Conservation (phyloP, 2,329 filamentous ascomycete species). For the Claviceps pazoutovae region DNA sequence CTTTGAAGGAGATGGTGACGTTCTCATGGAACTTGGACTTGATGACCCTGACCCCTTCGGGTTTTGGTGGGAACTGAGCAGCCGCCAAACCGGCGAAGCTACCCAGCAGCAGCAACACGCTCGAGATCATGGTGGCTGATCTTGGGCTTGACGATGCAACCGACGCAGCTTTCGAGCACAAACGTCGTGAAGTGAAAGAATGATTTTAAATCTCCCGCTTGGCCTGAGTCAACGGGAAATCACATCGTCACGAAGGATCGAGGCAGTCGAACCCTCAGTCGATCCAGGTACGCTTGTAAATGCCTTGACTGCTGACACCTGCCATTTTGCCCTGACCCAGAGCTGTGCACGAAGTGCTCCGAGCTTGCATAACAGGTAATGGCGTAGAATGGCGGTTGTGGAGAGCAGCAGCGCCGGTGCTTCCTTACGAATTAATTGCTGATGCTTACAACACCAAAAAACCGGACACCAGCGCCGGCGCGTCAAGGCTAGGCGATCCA, state of each 20-base stretch:
- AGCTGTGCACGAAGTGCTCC: too few species aligned
- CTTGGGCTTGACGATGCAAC: too few species aligned
- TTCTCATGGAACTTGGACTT: slow-evolving; percentile 44
- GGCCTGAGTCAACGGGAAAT: background rate
- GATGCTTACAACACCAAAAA: too few species aligned
- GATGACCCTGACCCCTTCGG: slow-evolving; percentile 30
- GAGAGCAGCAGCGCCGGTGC: background rate
- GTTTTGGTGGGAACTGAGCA: slow-evolving; percentile 18
- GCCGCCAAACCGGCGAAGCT: slow-evolving; percentile 11
- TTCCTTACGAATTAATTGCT: too few species aligned
- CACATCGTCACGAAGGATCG: background rate
- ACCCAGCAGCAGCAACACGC: slow-evolving; percentile 8
- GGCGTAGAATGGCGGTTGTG: background rate
- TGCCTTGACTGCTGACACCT: background rate
- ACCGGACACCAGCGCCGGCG: background rate
- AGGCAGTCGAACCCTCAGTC: too few species aligned
- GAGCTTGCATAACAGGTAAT: background rate
- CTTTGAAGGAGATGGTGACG: slow-evolving; percentile 49
- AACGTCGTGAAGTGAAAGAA: background rate
- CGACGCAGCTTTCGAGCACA: background rate
- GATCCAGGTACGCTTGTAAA: too few species aligned
- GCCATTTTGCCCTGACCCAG: background rate
- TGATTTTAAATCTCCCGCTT: background rate
- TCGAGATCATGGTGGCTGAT: slow-evolving; percentile 3
- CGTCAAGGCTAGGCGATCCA: background rate